Base-by-base conservation (phyloP, 495 filamentous ascomycete genomes). In the Parathielavia hyrcaniae region DNA sequence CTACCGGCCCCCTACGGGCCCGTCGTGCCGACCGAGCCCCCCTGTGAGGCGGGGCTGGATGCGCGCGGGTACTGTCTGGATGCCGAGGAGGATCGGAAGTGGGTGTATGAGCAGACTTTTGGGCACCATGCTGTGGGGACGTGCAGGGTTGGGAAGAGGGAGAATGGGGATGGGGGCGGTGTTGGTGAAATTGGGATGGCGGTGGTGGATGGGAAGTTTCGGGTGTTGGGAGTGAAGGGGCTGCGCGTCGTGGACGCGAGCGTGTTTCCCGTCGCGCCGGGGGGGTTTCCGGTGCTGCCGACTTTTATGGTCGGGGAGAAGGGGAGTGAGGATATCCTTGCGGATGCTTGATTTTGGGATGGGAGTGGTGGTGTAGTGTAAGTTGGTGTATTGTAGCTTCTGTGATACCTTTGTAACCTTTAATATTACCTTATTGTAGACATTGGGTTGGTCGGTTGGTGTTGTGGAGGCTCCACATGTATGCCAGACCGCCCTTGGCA, bases 221-320 rank as follows among this genome's bases (percentile, higher is more conserved):
- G 72, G 3, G 81, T 84, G 3, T 67, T 70, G 5, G 82, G 81
- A 2, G 79, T 84, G 6, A 60, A 64, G 8, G 72, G 77, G 0
- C 64, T 84, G 49, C 70, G 81, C 0, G 79, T 84, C 36, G 81
- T 79, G 0, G 81, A 85, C 64, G 79, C 75, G 30, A 81, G 77
- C 53, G 73, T 79, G 32, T 81, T 85, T 68, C 84, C 83, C 14
- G 71, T 66, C 8, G 61, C 81, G 14, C 75, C 78, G 41, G 77
- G 78, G 10, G 79, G 81, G 14, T 82, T 84, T 51, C 81, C 82
- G 0, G 78, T 81, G 61, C 78, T 83, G 70, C 77, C 79, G 20
- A 82, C 79, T 0, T 85, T 83, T 59, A 80, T 80, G 43, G 75
- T 86, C 60, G 78, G 78, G 5, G 79, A 85, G 67, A 78, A 80